These are phyloP conservation scores for Penicillium sp. DNA, from an alignment of 2,329 filamentous ascomycete species.

Conservation along the genomic window DNA sequence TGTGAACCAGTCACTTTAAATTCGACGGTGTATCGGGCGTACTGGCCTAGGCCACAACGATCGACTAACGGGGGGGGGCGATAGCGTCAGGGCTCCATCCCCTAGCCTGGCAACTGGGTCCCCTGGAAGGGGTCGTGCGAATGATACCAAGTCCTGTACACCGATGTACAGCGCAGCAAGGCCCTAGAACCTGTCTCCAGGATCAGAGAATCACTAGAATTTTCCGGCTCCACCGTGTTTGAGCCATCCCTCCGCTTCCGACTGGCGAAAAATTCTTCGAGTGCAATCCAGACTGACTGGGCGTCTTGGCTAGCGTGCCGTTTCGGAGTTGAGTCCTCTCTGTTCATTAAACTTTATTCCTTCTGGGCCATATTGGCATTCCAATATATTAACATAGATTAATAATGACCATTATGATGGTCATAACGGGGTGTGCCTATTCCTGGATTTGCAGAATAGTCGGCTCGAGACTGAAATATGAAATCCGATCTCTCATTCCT, in stretches of 20 bases:
- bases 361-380: background rate
- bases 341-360: background rate
- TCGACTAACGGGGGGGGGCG: constrained; percentile 10
- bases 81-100: constrained; percentile 11
- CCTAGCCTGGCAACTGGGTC: constrained; percentile 1
- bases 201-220: constrained; percentile 1
- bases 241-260: background rate
- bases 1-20: background rate
- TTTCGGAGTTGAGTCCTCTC: background rate
- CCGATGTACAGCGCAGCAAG: background rate
- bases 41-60: constrained; percentile 8
- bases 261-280: background rate
- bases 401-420: background rate
- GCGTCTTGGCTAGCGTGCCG: background rate
- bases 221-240: background rate
- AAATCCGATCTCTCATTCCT: background rate
- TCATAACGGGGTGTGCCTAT: background rate
- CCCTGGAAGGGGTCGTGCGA: background rate
- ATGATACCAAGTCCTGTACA: background rate
- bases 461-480: no score
- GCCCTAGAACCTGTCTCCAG: background rate
- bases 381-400: background rate
- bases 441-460: background rate
- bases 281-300: background rate
- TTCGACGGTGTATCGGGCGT: background rate